Evolutionary conservation across 345 rosid species (phyloP), one percentile per base, ranked within the genome.

Genomic region (Populus ilicifolia): DNA sequence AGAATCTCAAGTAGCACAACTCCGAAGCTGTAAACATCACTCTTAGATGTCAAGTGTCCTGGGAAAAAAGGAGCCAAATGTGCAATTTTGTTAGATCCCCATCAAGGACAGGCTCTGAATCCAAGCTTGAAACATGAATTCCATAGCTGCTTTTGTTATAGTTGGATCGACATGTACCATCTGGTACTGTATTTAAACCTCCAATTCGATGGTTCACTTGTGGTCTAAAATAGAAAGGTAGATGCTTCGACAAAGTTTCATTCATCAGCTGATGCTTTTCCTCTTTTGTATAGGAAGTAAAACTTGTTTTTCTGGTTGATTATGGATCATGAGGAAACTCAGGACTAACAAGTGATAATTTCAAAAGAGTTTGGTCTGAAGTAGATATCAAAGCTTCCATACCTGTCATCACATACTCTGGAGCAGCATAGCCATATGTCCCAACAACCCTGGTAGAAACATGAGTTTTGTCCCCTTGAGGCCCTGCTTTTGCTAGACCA

Each of bases 401-500:
- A 80, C 83, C 84, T 77, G 84, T 81, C 84, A 81, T 81, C 29
- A 81, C 81, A 62, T 81, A 81, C 74, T 81, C 84, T 20, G 84
- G 84, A 73, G 84, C 84, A 73, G 84, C 81, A 63, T 81, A 81
- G 62, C 84, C 84, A 23, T 81, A 81, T 8, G 84, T 81, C 64
- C 84, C 84, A n/a, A 81, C 84, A 43, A 81, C 80, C 74, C 84
- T 73, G 5, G 84, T 81, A 35, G 84, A 81, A 74, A 81, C 84
- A 64, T 81, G 84, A 69, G 84, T 81, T 69, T 81, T 81, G 75
- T 81, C 84, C 54, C 84, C 84, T 69, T 77, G 84, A n/a, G 84
- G 84, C 6, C 84, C 84, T 61, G 84, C 84, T 73, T 81, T 81
- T 33, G 84, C 84, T 25, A 81, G 81, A 63, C 84, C 84, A 50